Base-by-base conservation (phyloP, 1,284 basidiomycete species). In the Trichosporon inkin region DNA sequence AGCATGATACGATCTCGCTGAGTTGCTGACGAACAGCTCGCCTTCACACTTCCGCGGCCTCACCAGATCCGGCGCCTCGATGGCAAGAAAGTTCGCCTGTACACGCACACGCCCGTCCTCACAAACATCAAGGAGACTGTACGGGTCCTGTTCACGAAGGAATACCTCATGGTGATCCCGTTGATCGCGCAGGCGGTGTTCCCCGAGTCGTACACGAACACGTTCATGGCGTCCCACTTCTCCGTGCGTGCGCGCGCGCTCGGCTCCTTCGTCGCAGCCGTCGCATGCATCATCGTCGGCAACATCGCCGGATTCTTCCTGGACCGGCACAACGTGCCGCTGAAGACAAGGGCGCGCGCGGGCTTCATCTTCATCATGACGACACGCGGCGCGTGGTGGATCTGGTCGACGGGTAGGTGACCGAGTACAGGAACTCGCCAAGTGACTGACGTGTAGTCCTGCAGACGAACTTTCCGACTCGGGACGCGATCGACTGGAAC, bases 1-100 rank as follows among this genome's bases (percentile, higher is more conserved):
- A 10, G 28, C 24, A 52, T 17, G 17, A n/a, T 10, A n/a, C 47
- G 10, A 17, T 34, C 34, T 6, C 11, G 17, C 82, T 81, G 74
- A 78, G 78, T 47, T 13, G 68, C 37, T 20, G n/a, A 39, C 37
- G 37, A 36, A 22, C 28, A 51, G 41, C 3, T 55, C 10, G 60
- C 41, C 1, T 54, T 62, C 44, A 41, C 57, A 14, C 60, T 62
- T n/a, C 56, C 60, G n/a, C 22, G 32, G 13, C 60, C 60, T 7
- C 24, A 57, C 19, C 41, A 55, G 53, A 28, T 62, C 8, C 53
- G 49, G 28, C 60, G 60, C 10, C 24, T 4, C 19, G 60, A 62
- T 34, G 56, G 56, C n/a, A 32, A 16, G 11, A 11, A 22, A 1
- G 47, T 44, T n/a, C 19, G 53, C 13, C 49, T 61, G 16, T 57